A percentile compares a stretch with the other conserved stretches of the same genome.
phyloP scores from a whole-genome alignment of 257 asterid genomes.

The Salvia hispanica region DNA sequence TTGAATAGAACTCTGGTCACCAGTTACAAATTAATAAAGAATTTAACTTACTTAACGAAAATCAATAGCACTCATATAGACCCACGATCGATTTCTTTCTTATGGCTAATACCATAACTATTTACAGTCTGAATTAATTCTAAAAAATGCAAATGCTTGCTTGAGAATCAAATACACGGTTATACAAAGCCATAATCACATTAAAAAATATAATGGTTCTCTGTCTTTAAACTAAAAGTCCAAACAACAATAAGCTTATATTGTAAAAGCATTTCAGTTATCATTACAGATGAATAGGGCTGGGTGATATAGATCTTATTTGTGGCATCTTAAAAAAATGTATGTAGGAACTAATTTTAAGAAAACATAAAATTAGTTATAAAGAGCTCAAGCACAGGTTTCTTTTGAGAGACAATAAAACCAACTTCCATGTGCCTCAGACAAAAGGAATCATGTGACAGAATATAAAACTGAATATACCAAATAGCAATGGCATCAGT shows the following conservation, averaged over 20 bases:
- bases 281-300: neutral
- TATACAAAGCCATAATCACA: neutral
- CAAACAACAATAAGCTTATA: neutral
- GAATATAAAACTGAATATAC: slow-evolving; percentile 43
- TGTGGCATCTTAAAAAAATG: slow-evolving; percentile 3
- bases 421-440: neutral
- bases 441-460: slow-evolving; percentile 21
- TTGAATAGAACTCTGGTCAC: neutral
- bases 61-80: neutral
- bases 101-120: slow-evolving; percentile 4
- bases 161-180: slow-evolving; percentile 8
- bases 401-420: slow-evolving; percentile 3
- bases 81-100: slow-evolving; percentile 5
- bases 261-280: neutral
- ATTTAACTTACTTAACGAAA: neutral
- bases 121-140: slow-evolving; percentile 11
- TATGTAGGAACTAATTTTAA: neutral
- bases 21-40: neutral
- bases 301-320: neutral
- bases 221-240: slow-evolving; percentile 8
- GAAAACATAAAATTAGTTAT: neutral
- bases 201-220: slow-evolving; percentile 8
- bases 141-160: neutral
- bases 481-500: slow-evolving; percentile 96
- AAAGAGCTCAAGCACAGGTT: slow-evolving; percentile 7